Evolutionary conservation across 1,284 basidiomycete genomes (phyloP).

Genomic region (Sparassis latifolia): DNA sequence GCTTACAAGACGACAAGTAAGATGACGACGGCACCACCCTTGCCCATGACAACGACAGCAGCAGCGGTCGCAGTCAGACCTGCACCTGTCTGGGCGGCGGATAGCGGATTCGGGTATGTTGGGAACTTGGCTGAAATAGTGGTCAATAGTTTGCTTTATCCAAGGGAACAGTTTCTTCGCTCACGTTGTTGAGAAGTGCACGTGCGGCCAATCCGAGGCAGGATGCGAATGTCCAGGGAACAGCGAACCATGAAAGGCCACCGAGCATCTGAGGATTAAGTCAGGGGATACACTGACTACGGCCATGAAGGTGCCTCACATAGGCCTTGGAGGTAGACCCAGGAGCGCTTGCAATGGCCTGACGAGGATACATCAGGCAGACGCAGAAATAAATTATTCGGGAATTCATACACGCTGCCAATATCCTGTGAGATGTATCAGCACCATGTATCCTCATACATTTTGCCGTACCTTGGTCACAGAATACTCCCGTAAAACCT

Average conservation of each 20-base stretch:
- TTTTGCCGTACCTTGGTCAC: constrained; percentile 36
- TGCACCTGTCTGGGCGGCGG: constrained; percentile 40
- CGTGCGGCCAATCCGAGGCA: constrained; percentile 49
- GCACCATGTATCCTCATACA: neutral
- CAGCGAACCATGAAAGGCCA: constrained; percentile 56
- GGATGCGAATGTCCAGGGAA: constrained; percentile 53
- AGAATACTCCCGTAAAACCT: constrained; percentile 43
- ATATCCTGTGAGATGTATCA: constrained; percentile 28
- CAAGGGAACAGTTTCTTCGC: constrained; percentile 3
- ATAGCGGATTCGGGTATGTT: constrained; percentile 46
- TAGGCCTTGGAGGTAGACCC: constrained; percentile 45
- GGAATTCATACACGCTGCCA: constrained; percentile 37
- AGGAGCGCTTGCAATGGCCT: constrained; percentile 46
- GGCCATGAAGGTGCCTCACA: constrained; percentile 20
- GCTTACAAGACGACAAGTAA: constrained; percentile 47
- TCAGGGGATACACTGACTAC: neutral
- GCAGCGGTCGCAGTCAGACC: constrained; percentile 50
- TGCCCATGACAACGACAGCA: constrained; percentile 44
- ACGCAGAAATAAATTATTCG: neutral
- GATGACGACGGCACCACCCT: constrained; percentile 43
- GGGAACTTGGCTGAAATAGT: constrained; percentile 38
- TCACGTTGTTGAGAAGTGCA: constrained; percentile 39
- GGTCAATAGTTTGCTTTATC: neutral
- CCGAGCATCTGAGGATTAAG: constrained; percentile 40
- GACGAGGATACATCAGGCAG: neutral